Conservation (phyloP, 495 filamentous ascomycete species). For the Podospora anserina region DNA sequence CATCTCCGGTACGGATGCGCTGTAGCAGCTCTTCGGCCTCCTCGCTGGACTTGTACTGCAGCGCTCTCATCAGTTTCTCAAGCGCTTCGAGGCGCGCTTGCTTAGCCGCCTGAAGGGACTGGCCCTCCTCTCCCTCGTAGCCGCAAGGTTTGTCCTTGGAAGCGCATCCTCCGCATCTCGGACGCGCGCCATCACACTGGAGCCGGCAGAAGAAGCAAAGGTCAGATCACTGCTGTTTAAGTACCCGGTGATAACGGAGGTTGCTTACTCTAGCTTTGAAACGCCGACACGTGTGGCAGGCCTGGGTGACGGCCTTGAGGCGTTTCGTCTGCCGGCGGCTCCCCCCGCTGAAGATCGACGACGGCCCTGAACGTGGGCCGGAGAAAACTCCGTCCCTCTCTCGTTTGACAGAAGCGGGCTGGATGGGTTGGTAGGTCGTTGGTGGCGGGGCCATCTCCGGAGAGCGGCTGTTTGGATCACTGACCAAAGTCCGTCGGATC, state of each 20-base stretch:
- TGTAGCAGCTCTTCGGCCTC: constrained; percentile 26
- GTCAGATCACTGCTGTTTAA: background rate
- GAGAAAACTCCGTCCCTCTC: constrained; percentile 8
- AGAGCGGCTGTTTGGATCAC: background rate
- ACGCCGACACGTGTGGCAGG: constrained; percentile 26
- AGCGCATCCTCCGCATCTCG: constrained; percentile 26
- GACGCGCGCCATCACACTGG: constrained; percentile 32
- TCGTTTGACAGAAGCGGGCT: constrained; percentile 19
- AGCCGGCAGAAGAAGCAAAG: background rate
- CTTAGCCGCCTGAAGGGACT: constrained; percentile 29
- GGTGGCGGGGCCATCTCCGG: constrained; percentile 15
- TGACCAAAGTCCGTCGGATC: background rate
- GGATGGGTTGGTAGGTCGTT: constrained; percentile 16
- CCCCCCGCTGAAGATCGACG: constrained; percentile 3
- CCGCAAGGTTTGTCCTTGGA: constrained; percentile 20
- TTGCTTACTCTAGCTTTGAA: constrained; percentile 26
- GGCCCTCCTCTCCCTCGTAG: constrained; percentile 32
- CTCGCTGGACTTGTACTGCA: constrained; percentile 21
- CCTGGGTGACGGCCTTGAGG: constrained; percentile 28
- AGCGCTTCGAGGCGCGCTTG: constrained; percentile 24
- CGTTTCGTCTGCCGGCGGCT: constrained; percentile 16
- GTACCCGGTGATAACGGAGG: background rate
- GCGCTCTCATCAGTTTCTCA: constrained; percentile 27
- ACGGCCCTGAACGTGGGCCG: constrained; percentile 4
- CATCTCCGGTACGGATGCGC: constrained; percentile 19